Base-by-base conservation (phyloP, 1,284 basidiomycete genomes). In the Pisolithus thermaeus region DNA sequence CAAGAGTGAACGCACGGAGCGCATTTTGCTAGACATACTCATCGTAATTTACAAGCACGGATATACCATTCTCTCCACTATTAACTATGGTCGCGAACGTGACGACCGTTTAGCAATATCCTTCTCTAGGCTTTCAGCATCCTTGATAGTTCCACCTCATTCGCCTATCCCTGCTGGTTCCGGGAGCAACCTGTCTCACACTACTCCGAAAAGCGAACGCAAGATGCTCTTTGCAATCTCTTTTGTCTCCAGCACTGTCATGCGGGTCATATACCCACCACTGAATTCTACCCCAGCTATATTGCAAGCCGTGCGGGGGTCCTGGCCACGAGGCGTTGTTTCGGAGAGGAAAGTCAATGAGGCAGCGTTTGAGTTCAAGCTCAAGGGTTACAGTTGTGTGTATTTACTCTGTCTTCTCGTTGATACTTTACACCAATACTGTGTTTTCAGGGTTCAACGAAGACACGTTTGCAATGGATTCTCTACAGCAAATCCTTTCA, bases 311-410 rank as follows among this genome's bases (percentile, higher is more conserved):
- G 85, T 89, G 16, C 77, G 87, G 53, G 76, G 74, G 9, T 79
- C 87, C 18, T 90, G 87, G 87, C 87, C 87, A 18, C 76, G 85
- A 58, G 87, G 87, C 20, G 84, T 89, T 12, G 77, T 83, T 7
- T 80, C 80, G 1, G 87, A 90, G 66, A 87, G 83, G 73, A 89
- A 84, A 62, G 73, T 87, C 1, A 82, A 79, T 9, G 80, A 84
- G 32, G 77, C 78, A 49, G 79, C 79, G 16, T 90, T 79, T 61
- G 87, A 90, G 64, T 90, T 90, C 69, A 88, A 85, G 62, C 72
- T 90, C 50, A 87, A 86, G 59, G 87, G 87, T 16, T 90, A 89
- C 64, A 82, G 77, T 72, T 87, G 87, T 88, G 61, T 52, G 80
- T 72, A 46, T 43, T 14, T 35, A 35, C 41, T 48, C 43, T 23